Base-by-base conservation (phyloP, 2,329 filamentous ascomycete genomes). In the Clonostachys solani region DNA sequence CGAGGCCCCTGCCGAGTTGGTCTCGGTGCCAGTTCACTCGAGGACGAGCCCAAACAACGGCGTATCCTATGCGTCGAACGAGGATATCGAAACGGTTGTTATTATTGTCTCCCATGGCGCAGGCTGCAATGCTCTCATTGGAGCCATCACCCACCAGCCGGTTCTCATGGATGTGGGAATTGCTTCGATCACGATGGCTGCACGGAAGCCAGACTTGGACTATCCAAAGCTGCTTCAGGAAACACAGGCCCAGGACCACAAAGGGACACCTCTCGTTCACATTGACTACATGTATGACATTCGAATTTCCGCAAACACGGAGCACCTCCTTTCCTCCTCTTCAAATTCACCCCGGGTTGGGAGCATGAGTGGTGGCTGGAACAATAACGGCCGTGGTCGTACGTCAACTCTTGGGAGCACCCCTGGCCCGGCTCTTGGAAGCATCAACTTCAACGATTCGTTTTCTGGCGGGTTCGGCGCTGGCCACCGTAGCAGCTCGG, bases 111-210 rank as follows among this genome's bases (percentile, higher is more conserved):
- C 94, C 0, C 94, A 99, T 61, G 92, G 92, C 19, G 94, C 94
- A 13, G 94, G 94, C 37, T 96, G 92, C 68, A 99, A 99, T 68
- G 94, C 94, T 3, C 69, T 99, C 41, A 92, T 99, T 52, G 91
- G 92, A 12, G 91, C 91, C 23, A 80, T 99, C 53, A 95, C 92
- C 1, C 88, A 92, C 50, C 88, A 96, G 59, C 92, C 94, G 0
- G 91, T 95, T 0, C 76, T 99, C 13, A 82, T 95, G 59, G 92
- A 97, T 60, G 87, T 97, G 15, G 86, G 86, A 29, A 88, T 95
- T 68, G 89, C 92, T 1, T 96, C 92, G 5, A 75, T 99, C 43
- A 96, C 92, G 2, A 87, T 96, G 84, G 92, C 92, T 5, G 77
- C 85, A 15, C 78, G 84, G 44, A 85, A 83, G 49, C 66, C 71